Evolutionary conservation across 345 rosid genomes (phyloP).

Genomic region (Lenwebbia sp.): DNA sequence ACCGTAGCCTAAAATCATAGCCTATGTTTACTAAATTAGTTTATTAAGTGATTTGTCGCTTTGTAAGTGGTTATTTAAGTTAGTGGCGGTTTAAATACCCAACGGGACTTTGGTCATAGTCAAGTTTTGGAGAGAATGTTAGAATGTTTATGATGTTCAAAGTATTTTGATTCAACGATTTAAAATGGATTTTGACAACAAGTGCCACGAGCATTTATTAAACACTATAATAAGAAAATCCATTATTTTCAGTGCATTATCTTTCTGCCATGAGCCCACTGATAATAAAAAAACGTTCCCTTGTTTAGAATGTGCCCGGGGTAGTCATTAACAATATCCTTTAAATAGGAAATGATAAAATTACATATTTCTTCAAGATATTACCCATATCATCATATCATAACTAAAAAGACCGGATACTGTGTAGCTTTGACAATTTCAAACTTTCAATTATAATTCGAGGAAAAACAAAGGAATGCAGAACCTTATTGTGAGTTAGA

Average conservation of each 20-base stretch:
- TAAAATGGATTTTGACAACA: not conserved
- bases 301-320: not conserved
- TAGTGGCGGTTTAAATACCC: not conserved
- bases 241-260: not conserved
- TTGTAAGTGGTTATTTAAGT: not conserved
- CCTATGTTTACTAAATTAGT: not conserved
- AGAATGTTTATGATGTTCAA: not conserved
- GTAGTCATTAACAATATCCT: not conserved
- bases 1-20: not conserved
- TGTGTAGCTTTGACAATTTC: not conserved
- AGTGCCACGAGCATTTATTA: not conserved
- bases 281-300: not conserved
- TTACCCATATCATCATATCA: not conserved
- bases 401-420: not conserved
- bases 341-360: not conserved
- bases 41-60: not conserved
- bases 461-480: not conserved
- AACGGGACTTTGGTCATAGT: not conserved
- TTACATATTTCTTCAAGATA: not conserved
- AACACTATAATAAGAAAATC: not conserved
- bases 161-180: not conserved
- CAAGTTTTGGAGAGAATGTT: not conserved
- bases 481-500: not conserved
- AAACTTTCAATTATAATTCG: not conserved
- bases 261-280: not conserved